Evolutionary conservation across 257 asterid species (phyloP).

Genomic region (Nicotiana sylvestris): DNA sequence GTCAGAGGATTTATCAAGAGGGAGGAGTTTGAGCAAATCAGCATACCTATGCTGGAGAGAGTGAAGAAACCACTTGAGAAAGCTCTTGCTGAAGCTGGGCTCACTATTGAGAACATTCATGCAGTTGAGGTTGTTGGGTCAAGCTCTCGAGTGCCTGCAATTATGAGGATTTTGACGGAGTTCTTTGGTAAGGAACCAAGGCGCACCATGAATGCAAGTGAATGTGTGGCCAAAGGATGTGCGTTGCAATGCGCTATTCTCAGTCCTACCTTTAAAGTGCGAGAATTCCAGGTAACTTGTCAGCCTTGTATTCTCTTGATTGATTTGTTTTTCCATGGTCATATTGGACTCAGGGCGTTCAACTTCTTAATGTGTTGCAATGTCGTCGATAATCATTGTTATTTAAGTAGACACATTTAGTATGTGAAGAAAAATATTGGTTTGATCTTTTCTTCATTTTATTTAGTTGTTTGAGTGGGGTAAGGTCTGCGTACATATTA

Average conservation of each 20-base stretch:
- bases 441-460: slow-evolving; percentile 1
- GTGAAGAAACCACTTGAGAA: slow-evolving; percentile 89
- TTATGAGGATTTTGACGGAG: slow-evolving; percentile 71
- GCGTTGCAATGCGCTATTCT: slow-evolving; percentile 90
- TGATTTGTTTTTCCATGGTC: not conserved
- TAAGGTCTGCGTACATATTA: too few species aligned
- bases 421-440: not conserved
- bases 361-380: not conserved
- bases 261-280: slow-evolving; percentile 89
- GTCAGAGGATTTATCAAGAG: slow-evolving; percentile 87
- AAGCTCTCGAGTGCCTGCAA: slow-evolving; percentile 89
- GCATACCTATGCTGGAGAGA: slow-evolving; percentile 79
- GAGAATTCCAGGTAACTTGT: slow-evolving; percentile 71
- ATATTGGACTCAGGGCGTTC: not conserved
- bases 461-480: not conserved
- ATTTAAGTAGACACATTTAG: not conserved
- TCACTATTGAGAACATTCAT: slow-evolving; percentile 52
- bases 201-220: slow-evolving; percentile 98
- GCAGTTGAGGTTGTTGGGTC: slow-evolving; percentile 94
- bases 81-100: slow-evolving; percentile 80
- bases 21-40: slow-evolving; percentile 83
- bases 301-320: not conserved
- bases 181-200: slow-evolving; percentile 89
- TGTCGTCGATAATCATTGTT: not conserved
- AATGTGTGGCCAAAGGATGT: slow-evolving; percentile 91